Evolutionary conservation across 2,329 filamentous ascomycete species (phyloP), one percentile per base, ranked within the genome.

Genomic region (Colletotrichum spinosum): DNA sequence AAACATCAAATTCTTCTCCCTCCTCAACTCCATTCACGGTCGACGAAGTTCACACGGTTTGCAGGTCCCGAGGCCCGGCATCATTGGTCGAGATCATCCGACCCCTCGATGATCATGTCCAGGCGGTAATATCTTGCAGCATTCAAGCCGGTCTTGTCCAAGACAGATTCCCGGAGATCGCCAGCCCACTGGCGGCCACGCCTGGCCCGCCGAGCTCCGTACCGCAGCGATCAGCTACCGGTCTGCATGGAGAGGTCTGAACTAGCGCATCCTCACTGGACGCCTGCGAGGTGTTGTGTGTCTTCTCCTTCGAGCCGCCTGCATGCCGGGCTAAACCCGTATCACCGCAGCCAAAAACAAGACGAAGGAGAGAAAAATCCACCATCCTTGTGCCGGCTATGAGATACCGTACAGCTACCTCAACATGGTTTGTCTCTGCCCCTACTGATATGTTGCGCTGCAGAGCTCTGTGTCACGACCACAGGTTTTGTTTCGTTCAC

Each of bases 321-420:
- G 63, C 66, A 68, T 68, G 17, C 45, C 50, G 45, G 51, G 57
- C 62, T 60, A 60, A 63, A 65, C 60, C 60, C 55, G 63, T 63
- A 57, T 57, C 53, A 66, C 58, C 48, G 39, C 38, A 46, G 51
- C 49, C 63, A 38, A 38, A 35, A 35, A 49, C 25, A 25, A 25
- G 4, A 25, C 25, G 25, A 25, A 25, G 25, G 25, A 25, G 25
- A 25, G 25, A 25, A 25, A 25, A 25, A 25, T 25, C 25, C 25
- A 45, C 41, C 25, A 66, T 46, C 58, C 63, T 63, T 53, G 63
- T 59, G 44, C 41, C 48, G 53, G 63, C 53, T 25, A 57, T 50
- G 58, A 46, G 65, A 51, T 25, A 25, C 25, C 25, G 25, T 25
- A 25, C 25, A 25, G 25, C 25, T 50, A 67, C 44, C 42, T 50